Percentiles rank a stretch among this genome's conserved stretches.
These are phyloP conservation scores for Fusarium udum DNA, from an alignment of 2,329 filamentous ascomycete genomes.

Conservation along the genomic window DNA sequence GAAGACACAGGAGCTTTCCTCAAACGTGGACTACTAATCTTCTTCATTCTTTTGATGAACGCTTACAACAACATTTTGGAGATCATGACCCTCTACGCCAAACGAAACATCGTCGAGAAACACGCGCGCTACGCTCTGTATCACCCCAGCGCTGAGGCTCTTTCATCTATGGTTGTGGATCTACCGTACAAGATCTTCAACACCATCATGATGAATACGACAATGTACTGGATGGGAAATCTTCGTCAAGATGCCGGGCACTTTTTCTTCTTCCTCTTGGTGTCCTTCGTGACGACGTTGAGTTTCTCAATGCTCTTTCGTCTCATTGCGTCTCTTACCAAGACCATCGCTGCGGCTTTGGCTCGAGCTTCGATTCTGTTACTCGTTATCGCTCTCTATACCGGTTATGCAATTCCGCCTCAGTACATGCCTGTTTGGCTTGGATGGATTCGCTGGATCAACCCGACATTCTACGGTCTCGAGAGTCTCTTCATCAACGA, in stretches of 20 bases:
- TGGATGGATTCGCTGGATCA: slow-evolving; percentile 73
- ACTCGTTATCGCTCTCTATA: slow-evolving; percentile 55
- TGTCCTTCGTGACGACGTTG: slow-evolving; percentile 64
- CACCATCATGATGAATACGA: slow-evolving; percentile 50
- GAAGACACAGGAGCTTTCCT: slow-evolving; percentile 16
- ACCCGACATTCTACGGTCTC: slow-evolving; percentile 70
- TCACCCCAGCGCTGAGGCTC: slow-evolving; percentile 45
- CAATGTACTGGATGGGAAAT: slow-evolving; percentile 74
- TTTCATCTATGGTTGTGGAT: slow-evolving; percentile 36
- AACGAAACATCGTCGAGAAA: slow-evolving; percentile 48
- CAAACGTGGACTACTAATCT: slow-evolving; percentile 23
- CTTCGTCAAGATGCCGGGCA: slow-evolving; percentile 64
- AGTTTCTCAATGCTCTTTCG: slow-evolving; percentile 72
- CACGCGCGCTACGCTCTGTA: slow-evolving; percentile 48
- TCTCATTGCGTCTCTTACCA: slow-evolving; percentile 42
- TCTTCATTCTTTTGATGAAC: slow-evolving; percentile 38
- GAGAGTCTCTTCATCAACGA: slow-evolving; percentile 73
- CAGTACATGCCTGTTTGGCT: slow-evolving; percentile 59
- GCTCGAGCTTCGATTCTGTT: slow-evolving; percentile 41
- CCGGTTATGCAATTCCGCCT: slow-evolving; percentile 58
- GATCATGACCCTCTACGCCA: slow-evolving; percentile 43
- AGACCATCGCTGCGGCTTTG: slow-evolving; percentile 39
- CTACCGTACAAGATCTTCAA: slow-evolving; percentile 41
- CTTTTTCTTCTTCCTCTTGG: slow-evolving; percentile 59
- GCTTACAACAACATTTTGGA: slow-evolving; percentile 40